Conservation (phyloP, 2,329 filamentous ascomycete genomes). For the Stachybotrys echinatus region DNA sequence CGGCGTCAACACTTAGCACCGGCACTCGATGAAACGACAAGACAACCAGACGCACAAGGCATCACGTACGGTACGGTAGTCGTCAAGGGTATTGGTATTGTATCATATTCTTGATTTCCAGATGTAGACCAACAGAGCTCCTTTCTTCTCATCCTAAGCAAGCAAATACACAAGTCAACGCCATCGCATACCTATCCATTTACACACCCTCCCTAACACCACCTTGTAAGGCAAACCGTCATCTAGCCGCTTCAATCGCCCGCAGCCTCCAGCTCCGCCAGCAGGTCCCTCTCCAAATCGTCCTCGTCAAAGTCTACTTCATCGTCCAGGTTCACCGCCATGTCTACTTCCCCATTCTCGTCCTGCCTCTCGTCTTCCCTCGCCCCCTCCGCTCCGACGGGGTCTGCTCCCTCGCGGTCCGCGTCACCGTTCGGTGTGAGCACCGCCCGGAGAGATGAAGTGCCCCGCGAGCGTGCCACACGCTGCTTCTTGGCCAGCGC, state of each 20-base stretch:
- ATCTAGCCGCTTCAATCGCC: conserved; percentile 16
- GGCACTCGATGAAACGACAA: too few relatives aligned
- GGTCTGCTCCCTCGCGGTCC: too few relatives aligned
- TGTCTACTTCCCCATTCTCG: conserved; percentile 17
- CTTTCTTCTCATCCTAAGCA: not conserved
- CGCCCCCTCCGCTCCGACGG: conserved; percentile 23
- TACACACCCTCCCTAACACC: not conserved
- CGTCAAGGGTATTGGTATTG: not conserved
- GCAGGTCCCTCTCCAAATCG: conserved; percentile 58
- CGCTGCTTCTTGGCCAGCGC: conserved; percentile 46
- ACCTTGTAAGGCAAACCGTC: conserved; percentile 1
- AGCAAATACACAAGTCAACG: not conserved
- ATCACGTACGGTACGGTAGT: too few relatives aligned
- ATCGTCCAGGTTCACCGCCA: conserved; percentile 18
- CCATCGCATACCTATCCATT: conserved; percentile 5
- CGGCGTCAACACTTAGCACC: too few relatives aligned
- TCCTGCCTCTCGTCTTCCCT: conserved; percentile 23
- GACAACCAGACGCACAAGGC: too few relatives aligned
- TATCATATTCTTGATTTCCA: not conserved
- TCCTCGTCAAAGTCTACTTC: conserved; percentile 43
- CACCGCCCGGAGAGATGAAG: conserved; percentile 41
- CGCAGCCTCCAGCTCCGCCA: conserved; percentile 50
- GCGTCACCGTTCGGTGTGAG: conserved; percentile 32
- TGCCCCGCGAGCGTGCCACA: conserved; percentile 37
- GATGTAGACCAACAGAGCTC: not conserved